Evolutionary conservation across 192 early-diverging fungal genomes (phyloP).

Genomic region (Coemansia pectinata): DNA sequence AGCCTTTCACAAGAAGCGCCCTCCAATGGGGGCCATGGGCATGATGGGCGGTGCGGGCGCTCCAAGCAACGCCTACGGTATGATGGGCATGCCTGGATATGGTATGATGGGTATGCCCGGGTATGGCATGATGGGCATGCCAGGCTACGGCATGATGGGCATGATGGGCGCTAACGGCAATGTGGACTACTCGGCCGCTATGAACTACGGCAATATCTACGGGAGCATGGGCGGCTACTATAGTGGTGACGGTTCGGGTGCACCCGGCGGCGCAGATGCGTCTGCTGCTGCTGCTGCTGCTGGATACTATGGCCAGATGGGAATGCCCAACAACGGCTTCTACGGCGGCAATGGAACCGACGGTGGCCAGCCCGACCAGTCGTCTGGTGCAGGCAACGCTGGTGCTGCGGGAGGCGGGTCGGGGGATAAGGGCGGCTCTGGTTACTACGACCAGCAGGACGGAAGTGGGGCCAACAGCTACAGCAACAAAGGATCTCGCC

Average conservation of each 20-base stretch:
- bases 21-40: constrained; percentile 22
- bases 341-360: constrained; percentile 22
- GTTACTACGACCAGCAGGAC: constrained; percentile 15
- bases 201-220: constrained; percentile 42
- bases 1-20: constrained; percentile 40
- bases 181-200: constrained; percentile 26
- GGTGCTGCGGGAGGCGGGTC: neutral
- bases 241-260: constrained; percentile 13
- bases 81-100: constrained; percentile 23
- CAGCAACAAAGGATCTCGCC: constrained; percentile 11
- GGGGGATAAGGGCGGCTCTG: constrained; percentile 8
- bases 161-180: constrained; percentile 23
- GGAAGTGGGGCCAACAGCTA: neutral
- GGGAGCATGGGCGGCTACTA: constrained; percentile 35
- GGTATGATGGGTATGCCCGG: constrained; percentile 32
- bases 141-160: constrained; percentile 23
- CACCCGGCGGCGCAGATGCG: constrained; percentile 10
- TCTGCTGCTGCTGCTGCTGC: neutral
- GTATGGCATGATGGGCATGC: constrained; percentile 25
- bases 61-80: constrained; percentile 9
- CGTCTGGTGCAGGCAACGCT: constrained; percentile 1
- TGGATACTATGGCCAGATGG: constrained; percentile 41
- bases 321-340: constrained; percentile 34
- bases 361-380: constrained; percentile 29
- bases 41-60: constrained; percentile 5